Evolutionary conservation across 2,329 filamentous ascomycete genomes (phyloP), one percentile per base, ranked within the genome.

Genomic region (Grosmannia clavigera): DNA sequence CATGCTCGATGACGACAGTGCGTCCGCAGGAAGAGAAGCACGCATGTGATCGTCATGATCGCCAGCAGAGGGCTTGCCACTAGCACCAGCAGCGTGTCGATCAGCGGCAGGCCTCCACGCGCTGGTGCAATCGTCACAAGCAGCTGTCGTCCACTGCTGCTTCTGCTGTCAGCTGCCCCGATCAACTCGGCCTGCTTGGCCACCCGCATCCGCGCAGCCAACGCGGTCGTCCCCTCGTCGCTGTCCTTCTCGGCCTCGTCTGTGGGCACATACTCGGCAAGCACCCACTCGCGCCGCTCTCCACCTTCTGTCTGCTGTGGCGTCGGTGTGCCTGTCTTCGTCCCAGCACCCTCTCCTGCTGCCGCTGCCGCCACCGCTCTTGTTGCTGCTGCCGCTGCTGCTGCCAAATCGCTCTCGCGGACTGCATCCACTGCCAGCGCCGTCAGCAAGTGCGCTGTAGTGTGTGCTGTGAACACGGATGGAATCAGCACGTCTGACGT

Each of bases 121-220:
- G 91, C 92, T 1, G 92, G 94, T 0, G 90, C 94, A 60, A 99
- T 83, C 9, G 94, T 96, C n/a, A 99, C 90, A 91, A 91, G 97
- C 5, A 99, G 81, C 2, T 91, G 14, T 9, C n/a, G 29, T 5
- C 22, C 46, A 6, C 14, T 92, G 66, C 94, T 85, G 64, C 33
- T 35, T 7, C 33, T 35, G 81, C 2, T 91, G 14, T 10, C 81
- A 74, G 25, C 53, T n/a, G 66, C 14, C 60, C 29, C 16, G 62
- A 53, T 12, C 50, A 57, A 12, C 12, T 16, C 46, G 1, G 7
- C 22, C 6, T n/a, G 22, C 9, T 7, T 60, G n/a, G 3, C 29
- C 35, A 10, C 16, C 22, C 1, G 29, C 3, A 14, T 5, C 11
- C 16, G 55, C 54, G 1, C 57, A 31, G 12, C 35, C 29, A 4